Evolutionary conservation across 73 alveolate genomes (phyloP), one percentile per base, ranked within the genome.

Genomic region (Paramecium pentaurelia): DNA sequence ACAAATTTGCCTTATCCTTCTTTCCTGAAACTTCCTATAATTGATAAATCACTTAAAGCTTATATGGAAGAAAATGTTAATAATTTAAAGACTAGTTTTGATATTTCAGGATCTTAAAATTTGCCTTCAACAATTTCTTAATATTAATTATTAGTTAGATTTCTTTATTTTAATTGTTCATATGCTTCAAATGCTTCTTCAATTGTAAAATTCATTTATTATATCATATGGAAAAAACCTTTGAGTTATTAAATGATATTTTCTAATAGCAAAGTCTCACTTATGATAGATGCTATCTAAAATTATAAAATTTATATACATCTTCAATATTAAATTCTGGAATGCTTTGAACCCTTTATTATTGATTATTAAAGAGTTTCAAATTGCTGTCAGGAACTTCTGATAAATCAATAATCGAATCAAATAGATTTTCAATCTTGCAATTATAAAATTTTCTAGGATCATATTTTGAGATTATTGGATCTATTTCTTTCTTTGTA

Each of bases 21-120:
- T 10, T 14, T 32, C 27, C 73, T 80, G 16, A 80, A 80, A 25
- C 77, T 80, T 32, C 71, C 75, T 11, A 80, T 47, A 1, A 80
- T 45, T 9, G 91, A 80, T 45, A 80, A 27, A 80, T 80, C 91
- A 22, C 77, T 45, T 27, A 80, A 80, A 4, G 77, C 75, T 80
- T 80, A 30, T 16, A 80, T 37, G 3, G 60, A 73, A 9, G 87
- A 80, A 47, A 80, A 80, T 0, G 75, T 80, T 11, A 45, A 42
- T 45, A 45, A 80, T 20, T 28, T 80, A 80, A 44, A 45, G 5
- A 14, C 58, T 42, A 38, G 22, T 10, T 20, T 25, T 22, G 20
- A 7, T 8, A 49, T 18, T 44, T 80, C 34, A 18, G 44, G 25
- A 42, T 80, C 91, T 20, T 80, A 22, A 27, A 14, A 14, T 8